Evolutionary conservation across 2,329 filamentous ascomycete genomes (phyloP), one percentile per base, ranked within the genome.

Genomic region (Lasiodiplodia sp.): DNA sequence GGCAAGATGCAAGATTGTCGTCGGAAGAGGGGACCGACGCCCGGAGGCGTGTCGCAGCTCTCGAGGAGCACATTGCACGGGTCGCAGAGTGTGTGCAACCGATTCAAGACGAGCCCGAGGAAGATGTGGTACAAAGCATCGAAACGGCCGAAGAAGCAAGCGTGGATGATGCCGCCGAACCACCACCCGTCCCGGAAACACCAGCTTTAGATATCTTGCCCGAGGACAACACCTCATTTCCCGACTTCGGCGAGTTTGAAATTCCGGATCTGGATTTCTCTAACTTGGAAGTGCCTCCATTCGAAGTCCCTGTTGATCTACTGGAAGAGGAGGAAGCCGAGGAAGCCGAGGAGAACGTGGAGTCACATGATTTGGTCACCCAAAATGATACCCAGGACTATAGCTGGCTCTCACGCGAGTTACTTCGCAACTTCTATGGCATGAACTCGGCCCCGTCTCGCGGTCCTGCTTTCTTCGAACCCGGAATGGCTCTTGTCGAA

Each of bases 401-500:
- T n/a, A 28, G 18, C 34, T 31, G 47, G 47, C 62, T 55, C 62
- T 65, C 62, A 23, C 62, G 49, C 49, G 55, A 60, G 14, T 23
- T 68, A 3, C 28, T 68, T 14, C 65, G 53, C 18, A 68, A 25
- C 47, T 62, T 52, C 56, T 40, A 52, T 44, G 18, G 44, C 28
- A 53, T 49, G 34, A 52, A 47, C 21, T 31, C 31, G 12, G 25
- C 23, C 12, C 38, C 38, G 12, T 16, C 37, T 14, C 51, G 38
- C 10, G 28, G 31, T 10, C 49, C 49, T 47, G 28, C 74, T 76
- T 40, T 72, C 77, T 40, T 79, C 75, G 84, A 87, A 57, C 79
- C 84, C 21, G 84, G 86, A 3, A 87, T 86, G 57, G 83, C 86
- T 56, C 79, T 90, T 18, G 85, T 90, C 11, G 87, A 89, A 58